Base-by-base conservation (phyloP, 148 eudicot genomes). In the Dianthus caryophyllus region DNA sequence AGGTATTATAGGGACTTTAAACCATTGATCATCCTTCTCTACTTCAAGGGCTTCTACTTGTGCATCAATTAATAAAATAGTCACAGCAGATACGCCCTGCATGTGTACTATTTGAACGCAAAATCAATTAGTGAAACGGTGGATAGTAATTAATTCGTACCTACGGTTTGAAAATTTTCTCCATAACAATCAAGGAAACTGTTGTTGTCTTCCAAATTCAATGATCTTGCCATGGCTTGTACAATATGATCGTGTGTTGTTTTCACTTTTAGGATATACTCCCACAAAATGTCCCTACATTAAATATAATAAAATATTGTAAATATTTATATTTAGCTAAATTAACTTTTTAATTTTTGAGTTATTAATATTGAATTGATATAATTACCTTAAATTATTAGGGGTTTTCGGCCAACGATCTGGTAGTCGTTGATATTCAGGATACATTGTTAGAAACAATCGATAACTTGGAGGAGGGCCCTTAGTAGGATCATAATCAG, bases 351-450 rank as follows among this genome's bases (percentile, higher is more conserved):
- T 33, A 33, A 2, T 33, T 33, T 33, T 2, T 33, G 38, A 33
- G 38, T 33, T 33, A 7, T 33, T 33, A 33, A 7, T 7, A 33
- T 33, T 33, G 38, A 33, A 2, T 33, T 33, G 3, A 2, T 33
- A 33, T 33, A 33, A 7, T 33, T 73, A 84, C 92, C 89, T 77
- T 55, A 87, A 85, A 4, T 59, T 69, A n/a, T 64, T 64, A 31
- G 93, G 96, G 62, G 70, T 79, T 64, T 79, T 44, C 15, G 93
- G 96, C 96, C 96, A 90, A 54, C 68, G 66, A 25, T 81, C 57
- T 53, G 69, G 80, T 25, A 71, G 73, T 21, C 73, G 70, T 60
- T 76, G 79, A 26, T 76, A 66, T 73, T 78, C 44, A 2, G 93
- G 92, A 65, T 63, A 48, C 9, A 81, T 65, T 10, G 18, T 52